phyloP scores from a whole-genome alignment of 345 rosid genomes.

The Rubroshorea leprosula region DNA sequence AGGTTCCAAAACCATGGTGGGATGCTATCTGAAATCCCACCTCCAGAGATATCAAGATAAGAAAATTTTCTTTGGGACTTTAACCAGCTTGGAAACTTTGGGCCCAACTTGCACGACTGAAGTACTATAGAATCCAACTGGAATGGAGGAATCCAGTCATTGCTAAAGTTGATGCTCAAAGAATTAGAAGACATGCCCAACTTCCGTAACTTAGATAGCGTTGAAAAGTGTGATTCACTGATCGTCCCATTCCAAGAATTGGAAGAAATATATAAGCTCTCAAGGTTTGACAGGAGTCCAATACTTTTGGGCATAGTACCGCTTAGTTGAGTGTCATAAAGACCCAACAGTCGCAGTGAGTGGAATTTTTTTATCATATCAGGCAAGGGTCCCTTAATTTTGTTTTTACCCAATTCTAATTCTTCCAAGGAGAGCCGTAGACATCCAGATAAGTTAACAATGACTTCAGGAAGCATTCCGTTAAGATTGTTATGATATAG shows the following conservation, averaged over 20 bases:
- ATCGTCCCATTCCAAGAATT: slow-evolving; percentile 14
- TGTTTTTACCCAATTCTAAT: slow-evolving; percentile 20
- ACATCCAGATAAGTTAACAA: not conserved
- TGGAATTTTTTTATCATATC: not conserved
- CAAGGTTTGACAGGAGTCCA: slow-evolving; percentile 3
- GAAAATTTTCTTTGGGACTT: not conserved
- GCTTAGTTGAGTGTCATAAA: slow-evolving; percentile 16
- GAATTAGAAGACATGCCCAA: not conserved
- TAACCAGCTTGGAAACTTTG: not conserved
- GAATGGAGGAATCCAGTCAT: not conserved
- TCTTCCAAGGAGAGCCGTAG: not conserved
- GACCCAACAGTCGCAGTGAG: not conserved
- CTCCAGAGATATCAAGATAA: slow-evolving; percentile 1
- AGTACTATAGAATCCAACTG: not conserved
- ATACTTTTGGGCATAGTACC: slow-evolving; percentile 4
- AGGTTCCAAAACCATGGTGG: slow-evolving; percentile 7
- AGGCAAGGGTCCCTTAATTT: slow-evolving; percentile 18
- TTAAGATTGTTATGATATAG: no score
- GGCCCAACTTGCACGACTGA: not conserved
- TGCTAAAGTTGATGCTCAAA: not conserved
- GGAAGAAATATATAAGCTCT: not conserved
- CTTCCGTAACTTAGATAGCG: not conserved
- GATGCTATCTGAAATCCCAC: not conserved
- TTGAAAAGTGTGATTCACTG: slow-evolving; percentile 9
- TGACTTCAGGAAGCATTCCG: no score